Evolutionary conservation across 495 filamentous ascomycete genomes (phyloP).

Genomic region (Penicillium canariense): DNA sequence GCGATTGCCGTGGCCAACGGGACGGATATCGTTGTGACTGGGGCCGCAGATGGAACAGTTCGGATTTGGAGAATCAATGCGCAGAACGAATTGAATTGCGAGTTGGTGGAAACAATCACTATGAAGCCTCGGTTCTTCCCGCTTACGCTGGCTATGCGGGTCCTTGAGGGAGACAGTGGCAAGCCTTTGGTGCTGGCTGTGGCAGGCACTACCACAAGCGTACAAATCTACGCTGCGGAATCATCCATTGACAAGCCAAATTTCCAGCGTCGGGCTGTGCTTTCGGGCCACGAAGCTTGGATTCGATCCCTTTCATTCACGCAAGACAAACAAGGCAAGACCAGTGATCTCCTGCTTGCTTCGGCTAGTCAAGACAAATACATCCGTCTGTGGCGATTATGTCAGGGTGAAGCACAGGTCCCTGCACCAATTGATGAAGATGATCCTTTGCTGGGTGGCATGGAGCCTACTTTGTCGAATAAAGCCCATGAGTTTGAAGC

Average conservation of each 20-base stretch:
- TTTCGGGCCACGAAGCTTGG: conserved; percentile 94
- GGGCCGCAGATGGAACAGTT: conserved; percentile 78
- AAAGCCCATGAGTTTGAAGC: conserved; percentile 75
- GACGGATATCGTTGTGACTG: conserved; percentile 62
- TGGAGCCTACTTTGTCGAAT: conserved; percentile 68
- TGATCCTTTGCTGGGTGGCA: conserved; percentile 58
- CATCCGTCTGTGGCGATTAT: conserved; percentile 88
- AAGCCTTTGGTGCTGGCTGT: conserved; percentile 67
- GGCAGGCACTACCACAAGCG: conserved; percentile 72
- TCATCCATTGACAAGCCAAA: conserved; percentile 30
- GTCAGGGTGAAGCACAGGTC: conserved; percentile 53
- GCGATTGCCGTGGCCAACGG: conserved; percentile 60
- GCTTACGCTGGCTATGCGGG: conserved; percentile 64
- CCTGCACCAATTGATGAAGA: conserved; percentile 38
- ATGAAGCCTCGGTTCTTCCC: conserved; percentile 79
- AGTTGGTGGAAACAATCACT: conserved; percentile 66
- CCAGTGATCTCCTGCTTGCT: conserved; percentile 74
- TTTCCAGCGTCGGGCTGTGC: conserved; percentile 73
- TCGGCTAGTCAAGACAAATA: conserved; percentile 98
- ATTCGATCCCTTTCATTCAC: conserved; percentile 80
- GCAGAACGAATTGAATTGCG: conserved; percentile 32
- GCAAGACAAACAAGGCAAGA: conserved; percentile 51
- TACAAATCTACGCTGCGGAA: conserved; percentile 71
- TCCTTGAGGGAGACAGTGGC: conserved; percentile 49
- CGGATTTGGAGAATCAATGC: conserved; percentile 67